Percentiles rank a stretch among this genome's conserved stretches.
These are phyloP conservation scores for Penicillium rolfsii DNA, from an alignment of 2,329 filamentous ascomycete species.

Conservation along the genomic window DNA sequence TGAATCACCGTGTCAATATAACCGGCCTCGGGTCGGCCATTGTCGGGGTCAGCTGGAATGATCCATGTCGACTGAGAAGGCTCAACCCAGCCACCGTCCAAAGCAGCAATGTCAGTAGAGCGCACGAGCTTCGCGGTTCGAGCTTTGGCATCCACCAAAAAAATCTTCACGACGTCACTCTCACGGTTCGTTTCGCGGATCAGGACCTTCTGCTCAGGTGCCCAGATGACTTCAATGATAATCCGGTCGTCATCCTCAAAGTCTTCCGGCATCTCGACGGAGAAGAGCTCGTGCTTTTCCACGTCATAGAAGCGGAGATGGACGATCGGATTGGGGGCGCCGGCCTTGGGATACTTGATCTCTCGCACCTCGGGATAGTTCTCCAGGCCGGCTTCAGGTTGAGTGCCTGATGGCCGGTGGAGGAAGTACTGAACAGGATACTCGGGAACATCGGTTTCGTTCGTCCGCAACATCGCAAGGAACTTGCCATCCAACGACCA, in stretches of 20 bases:
- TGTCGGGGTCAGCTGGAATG: conserved; percentile 78
- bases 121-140: conserved; percentile 78
- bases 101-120: conserved; percentile 73
- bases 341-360: conserved; percentile 98
- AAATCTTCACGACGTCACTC: conserved; percentile 85
- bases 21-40: conserved; percentile 78
- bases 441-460: conserved; percentile 88
- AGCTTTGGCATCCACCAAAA: conserved; percentile 76
- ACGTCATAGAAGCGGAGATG: conserved; percentile 88
- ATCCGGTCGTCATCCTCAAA: conserved; percentile 82
- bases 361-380: conserved; percentile 85
- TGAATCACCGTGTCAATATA: conserved; percentile 92
- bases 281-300: conserved; percentile 73
- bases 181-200: conserved; percentile 93
- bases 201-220: conserved; percentile 75
- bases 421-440: conserved; percentile 94
- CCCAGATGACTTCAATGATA: conserved; percentile 93
- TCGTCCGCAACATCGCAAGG: conserved; percentile 87
- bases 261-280: conserved; percentile 73
- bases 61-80: conserved; percentile 83
- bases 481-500: conserved; percentile 91
- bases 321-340: conserved; percentile 88
- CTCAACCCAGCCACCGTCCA: conserved; percentile 99
- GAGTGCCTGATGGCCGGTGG: conserved; percentile 76
- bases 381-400: conserved; percentile 72